Conservation (phyloP, 23 red algal species). For the Cyanidioschyzon merolae region DNA sequence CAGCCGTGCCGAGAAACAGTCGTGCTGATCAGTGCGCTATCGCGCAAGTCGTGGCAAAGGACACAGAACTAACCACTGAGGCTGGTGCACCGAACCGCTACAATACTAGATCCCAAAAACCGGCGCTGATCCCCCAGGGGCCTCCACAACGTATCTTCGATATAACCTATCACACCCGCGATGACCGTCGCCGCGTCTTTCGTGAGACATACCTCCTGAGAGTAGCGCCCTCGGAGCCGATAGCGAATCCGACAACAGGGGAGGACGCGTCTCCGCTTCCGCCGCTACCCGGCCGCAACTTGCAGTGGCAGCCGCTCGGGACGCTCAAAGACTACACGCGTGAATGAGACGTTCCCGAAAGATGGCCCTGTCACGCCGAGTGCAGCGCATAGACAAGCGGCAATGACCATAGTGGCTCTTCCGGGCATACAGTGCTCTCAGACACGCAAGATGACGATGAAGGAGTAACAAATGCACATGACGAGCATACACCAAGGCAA, state of each 20-base stretch:
- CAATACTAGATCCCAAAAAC: background rate
- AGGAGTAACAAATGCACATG: background rate
- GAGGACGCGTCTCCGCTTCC: background rate
- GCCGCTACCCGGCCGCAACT: background rate
- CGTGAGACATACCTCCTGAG: background rate
- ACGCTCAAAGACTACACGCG: background rate
- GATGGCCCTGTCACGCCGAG: too few relatives aligned
- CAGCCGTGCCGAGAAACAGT: background rate
- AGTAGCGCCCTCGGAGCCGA: background rate
- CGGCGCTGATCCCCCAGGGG: constrained; percentile 6
- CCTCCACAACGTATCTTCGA: constrained; percentile 8
- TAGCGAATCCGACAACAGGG: background rate
- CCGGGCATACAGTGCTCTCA: background rate
- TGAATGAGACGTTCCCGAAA: background rate
- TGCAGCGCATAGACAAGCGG: too few relatives aligned
- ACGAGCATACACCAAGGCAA: background rate
- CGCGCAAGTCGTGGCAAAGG: background rate
- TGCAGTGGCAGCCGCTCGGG: background rate
- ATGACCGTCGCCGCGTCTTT: background rate
- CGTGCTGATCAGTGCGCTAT: background rate
- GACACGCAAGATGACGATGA: background rate
- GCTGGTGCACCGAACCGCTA: background rate
- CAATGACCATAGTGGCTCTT: background rate
- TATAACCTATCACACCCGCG: background rate
- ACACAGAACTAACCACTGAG: background rate